Base-by-base conservation (phyloP, 2,329 filamentous ascomycete genomes). In the Trichoderma semiorbis region DNA sequence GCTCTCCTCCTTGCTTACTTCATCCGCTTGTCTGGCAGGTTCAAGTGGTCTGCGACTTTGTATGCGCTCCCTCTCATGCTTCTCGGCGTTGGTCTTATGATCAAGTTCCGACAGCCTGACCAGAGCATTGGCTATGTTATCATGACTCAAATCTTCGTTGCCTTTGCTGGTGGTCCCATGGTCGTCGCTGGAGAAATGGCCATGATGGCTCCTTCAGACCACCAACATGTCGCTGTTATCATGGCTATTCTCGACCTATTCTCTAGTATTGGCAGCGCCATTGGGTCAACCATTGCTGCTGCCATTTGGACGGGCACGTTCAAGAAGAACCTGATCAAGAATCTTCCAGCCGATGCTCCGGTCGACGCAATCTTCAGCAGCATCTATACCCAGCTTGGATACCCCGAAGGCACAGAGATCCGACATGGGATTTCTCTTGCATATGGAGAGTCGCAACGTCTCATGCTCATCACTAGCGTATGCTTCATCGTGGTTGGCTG, bases 261-360 rank as follows among this genome's bases (percentile, higher is more conserved):
- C 43, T 84, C 87, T 74, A 87, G 86, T 72, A 85, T 92, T 72
- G 90, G 90, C 53, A 85, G 85, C 24, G 88, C 89, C 1, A 81
- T 91, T 7, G 90, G 89, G 1, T 84, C 83, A 2, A 86, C 89
- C 8, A 85, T 92, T 62, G 86, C 90, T 1, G 86, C 85, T 0
- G 89, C 90, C 11, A 88, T 93, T 73, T 93, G 90, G 90, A 88
- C 86, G 0, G 84, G 86, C 72, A 85, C 86, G 1, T 87, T 92
- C 75, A 85, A 85, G 6, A 79, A 81, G 21, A 84, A 84, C 12
- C 82, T 91, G 16, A 75, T 76, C 24, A 76, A 80, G 55, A 84
- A 88, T 73, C 82, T 91, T 0, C 88, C 89, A 12, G 73, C 82
- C 3, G 79, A 77, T 3, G 77, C 79, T 0, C 79, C 81, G 14